A percentile compares a stretch with the other conserved stretches of the same genome.
Evolutionary conservation across 768 basidiomycete species (phyloP).

Genomic region (Holtermanniella nyarrowii): DNA sequence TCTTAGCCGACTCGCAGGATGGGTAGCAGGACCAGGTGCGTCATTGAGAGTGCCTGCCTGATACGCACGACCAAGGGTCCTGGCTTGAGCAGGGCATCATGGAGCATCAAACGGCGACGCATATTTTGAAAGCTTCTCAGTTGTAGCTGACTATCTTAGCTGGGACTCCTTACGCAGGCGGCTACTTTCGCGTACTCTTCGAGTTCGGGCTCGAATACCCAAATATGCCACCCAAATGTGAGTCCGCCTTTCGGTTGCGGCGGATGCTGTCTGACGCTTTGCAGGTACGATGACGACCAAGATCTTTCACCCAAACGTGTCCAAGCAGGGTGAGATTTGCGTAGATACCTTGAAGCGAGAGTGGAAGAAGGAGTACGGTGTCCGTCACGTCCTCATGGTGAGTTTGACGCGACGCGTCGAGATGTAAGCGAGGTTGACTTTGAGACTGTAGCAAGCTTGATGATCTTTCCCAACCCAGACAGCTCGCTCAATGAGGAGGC

Average conservation of each 20-base stretch:
- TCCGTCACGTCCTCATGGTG: conserved; percentile 70
- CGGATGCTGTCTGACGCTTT: not conserved
- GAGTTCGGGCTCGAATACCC: conserved; percentile 90
- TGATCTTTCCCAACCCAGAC: conserved; percentile 95
- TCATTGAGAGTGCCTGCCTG: conserved; percentile 3
- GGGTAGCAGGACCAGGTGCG: conserved; percentile 83
- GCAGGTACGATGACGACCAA: conserved; percentile 84
- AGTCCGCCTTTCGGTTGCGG: conserved; percentile 1
- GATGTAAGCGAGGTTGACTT: not conserved
- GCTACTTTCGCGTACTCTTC: conserved; percentile 69
- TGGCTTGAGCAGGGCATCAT: not conserved
- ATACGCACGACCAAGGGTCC: conserved; percentile 6
- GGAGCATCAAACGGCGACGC: too few species aligned
- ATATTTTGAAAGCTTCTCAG: not conserved
- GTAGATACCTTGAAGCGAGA: conserved; percentile 96
- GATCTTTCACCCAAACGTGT: conserved; percentile 96
- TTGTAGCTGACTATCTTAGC: conserved; percentile 37
- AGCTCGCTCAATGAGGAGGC: conserved; percentile 94
- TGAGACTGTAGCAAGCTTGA: conserved; percentile 77
- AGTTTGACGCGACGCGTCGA: conserved; percentile 2
- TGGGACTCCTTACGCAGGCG: conserved; percentile 59
- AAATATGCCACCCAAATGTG: conserved; percentile 86
- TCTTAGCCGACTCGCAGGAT: conserved; percentile 73
- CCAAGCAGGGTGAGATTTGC: conserved; percentile 79
- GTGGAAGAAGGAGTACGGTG: conserved; percentile 86